Percentiles rank a stretch among this genome's conserved stretches.
Evolutionary conservation across 306 rosid species (phyloP).

Genomic region (Pyrus communis): DNA sequence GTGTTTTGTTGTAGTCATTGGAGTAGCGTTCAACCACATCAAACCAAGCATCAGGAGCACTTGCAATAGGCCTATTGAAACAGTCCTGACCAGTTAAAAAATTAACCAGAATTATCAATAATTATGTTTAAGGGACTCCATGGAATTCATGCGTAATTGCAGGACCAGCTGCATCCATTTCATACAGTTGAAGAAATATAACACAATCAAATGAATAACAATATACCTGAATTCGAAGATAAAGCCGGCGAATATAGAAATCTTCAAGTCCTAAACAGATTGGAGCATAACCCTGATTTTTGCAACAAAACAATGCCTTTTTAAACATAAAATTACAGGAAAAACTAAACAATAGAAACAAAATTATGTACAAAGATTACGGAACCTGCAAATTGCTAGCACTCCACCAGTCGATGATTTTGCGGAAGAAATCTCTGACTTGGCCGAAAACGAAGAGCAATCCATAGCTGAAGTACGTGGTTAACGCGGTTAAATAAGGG

Average conservation of each 20-base stretch:
- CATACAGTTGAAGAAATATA: neutral
- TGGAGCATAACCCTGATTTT: slow-evolving; percentile 73
- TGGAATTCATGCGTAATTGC: neutral
- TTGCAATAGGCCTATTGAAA: slow-evolving; percentile 86
- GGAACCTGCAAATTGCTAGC: slow-evolving; percentile 61
- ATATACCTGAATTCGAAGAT: slow-evolving; percentile 77
- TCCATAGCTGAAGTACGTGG: slow-evolving; percentile 89
- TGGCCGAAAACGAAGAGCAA: slow-evolving; percentile 84
- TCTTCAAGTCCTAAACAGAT: slow-evolving; percentile 91
- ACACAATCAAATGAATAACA: neutral
- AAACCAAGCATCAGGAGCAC: slow-evolving; percentile 98
- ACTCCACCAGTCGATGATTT: slow-evolving; percentile 57
- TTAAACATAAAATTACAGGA: neutral
- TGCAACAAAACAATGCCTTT: neutral
- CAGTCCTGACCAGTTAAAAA: slow-evolving; percentile 49
- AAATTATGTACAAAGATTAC: neutral
- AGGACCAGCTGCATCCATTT: neutral
- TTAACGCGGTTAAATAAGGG: slow-evolving; percentile 83
- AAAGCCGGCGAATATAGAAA: slow-evolving; percentile 73
- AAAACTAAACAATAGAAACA: neutral
- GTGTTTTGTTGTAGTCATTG: slow-evolving; percentile 81
- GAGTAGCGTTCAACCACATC: slow-evolving; percentile 94
- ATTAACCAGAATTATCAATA: neutral
- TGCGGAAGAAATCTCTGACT: slow-evolving; percentile 73
- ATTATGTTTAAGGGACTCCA: neutral